phyloP scores from a whole-genome alignment of 2,329 filamentous ascomycete genomes.

The Gaeumannomyces tritici region DNA sequence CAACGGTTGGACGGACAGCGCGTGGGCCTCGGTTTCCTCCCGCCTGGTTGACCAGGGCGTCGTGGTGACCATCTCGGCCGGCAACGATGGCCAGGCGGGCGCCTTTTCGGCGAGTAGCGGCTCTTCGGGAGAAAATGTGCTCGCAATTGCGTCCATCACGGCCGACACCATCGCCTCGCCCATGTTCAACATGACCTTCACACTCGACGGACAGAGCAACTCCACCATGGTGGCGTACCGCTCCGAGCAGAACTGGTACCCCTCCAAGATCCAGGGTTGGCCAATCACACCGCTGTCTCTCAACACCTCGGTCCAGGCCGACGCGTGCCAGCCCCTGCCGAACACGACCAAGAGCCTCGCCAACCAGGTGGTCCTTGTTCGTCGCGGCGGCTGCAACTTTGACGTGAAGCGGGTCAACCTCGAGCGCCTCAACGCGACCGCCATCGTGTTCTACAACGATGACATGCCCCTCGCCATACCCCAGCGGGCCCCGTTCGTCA shows the following conservation, averaged over 20 bases:
- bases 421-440: constrained; percentile 16
- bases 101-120: constrained; percentile 14
- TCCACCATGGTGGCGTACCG: constrained; percentile 7
- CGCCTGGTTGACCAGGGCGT: constrained; percentile 30
- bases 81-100: constrained; percentile 25
- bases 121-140: constrained; percentile 27
- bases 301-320: constrained; percentile 11
- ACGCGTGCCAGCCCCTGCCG: constrained; percentile 29
- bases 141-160: constrained; percentile 32
- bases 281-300: constrained; percentile 15
- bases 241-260: constrained; percentile 7
- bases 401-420: constrained; percentile 18
- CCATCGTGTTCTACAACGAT: constrained; percentile 21
- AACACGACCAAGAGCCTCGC: constrained; percentile 26
- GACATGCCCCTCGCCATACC: neutral
- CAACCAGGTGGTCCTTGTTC: constrained; percentile 28
- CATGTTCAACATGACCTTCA: constrained; percentile 8
- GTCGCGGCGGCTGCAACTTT: constrained; percentile 18
- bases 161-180: constrained; percentile 10
- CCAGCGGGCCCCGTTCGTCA: neutral
- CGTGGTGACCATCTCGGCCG: constrained; percentile 27
- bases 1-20: constrained; percentile 18
- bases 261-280: constrained; percentile 10
- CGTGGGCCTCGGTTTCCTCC: constrained; percentile 23
- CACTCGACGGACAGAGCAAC: constrained; percentile 1